Conservation (phyloP, 805 yeast genomes). For the Saccharomycopsis fermentans region DNA sequence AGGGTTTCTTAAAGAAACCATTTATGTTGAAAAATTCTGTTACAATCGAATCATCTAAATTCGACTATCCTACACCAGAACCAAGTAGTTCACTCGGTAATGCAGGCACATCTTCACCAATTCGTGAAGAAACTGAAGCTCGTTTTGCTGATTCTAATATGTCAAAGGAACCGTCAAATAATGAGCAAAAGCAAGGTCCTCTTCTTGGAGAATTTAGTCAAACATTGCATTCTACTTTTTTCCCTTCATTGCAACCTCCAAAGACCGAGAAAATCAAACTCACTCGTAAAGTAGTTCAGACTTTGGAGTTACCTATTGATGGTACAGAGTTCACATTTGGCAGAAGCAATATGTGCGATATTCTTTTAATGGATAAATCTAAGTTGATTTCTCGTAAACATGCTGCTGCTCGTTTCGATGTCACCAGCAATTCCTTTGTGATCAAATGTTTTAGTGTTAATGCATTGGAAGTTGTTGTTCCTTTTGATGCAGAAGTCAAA, state of each 20-base stretch:
- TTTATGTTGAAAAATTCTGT: background rate
- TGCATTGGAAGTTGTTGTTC: constrained; percentile 44
- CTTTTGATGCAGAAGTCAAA: constrained; percentile 27
- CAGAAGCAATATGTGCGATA: constrained; percentile 43
- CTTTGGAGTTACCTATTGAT: constrained; percentile 28
- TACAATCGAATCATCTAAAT: background rate
- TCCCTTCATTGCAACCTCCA: background rate
- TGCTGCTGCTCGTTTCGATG: constrained; percentile 13
- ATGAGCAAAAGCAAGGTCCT: constrained; percentile 6
- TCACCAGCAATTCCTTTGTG: constrained; percentile 22
- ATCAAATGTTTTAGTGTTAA: constrained; percentile 44
- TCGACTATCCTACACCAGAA: constrained; percentile 16
- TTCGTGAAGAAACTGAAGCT: background rate
- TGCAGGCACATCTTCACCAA: constrained; percentile 14
- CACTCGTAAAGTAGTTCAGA: constrained; percentile 19
- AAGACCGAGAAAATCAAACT: constrained; percentile 6
- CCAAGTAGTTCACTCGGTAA: constrained; percentile 16
- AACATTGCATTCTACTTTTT: constrained; percentile 1
- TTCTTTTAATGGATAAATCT: constrained; percentile 10
- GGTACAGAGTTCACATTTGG: constrained; percentile 34
- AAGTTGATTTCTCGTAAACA: constrained; percentile 18
- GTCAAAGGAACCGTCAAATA: background rate
- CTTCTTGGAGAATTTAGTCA: constrained; percentile 11
- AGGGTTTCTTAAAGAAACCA: background rate
- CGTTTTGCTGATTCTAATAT: background rate